Conservation (phyloP, 2,329 filamentous ascomycete genomes). For the Colletotrichum plurivorum region DNA sequence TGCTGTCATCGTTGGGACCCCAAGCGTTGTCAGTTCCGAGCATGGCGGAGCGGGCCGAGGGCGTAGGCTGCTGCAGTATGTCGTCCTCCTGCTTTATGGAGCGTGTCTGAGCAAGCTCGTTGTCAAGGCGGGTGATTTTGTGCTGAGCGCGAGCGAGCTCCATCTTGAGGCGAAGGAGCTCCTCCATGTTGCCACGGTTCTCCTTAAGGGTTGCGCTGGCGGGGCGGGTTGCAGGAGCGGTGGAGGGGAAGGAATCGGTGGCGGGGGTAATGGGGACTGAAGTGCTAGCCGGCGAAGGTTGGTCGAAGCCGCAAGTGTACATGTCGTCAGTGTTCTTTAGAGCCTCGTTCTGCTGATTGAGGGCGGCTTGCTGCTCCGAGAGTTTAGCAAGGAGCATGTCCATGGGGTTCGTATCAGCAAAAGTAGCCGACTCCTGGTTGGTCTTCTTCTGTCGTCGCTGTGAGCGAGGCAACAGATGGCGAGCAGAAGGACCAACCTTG, state of each 20-base stretch:
- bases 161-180: conserved; percentile 77
- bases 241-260: conserved; percentile 65
- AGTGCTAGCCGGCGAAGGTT: conserved; percentile 64
- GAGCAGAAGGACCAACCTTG: conserved; percentile 59
- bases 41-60: conserved; percentile 18
- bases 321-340: conserved; percentile 59
- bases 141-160: conserved; percentile 80
- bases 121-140: conserved; percentile 79
- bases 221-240: conserved; percentile 65
- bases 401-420: conserved; percentile 67
- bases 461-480: conserved; percentile 41
- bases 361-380: conserved; percentile 76
- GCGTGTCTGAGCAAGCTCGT: conserved; percentile 77
- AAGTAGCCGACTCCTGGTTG: conserved; percentile 56
- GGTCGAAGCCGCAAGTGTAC: conserved; percentile 57
- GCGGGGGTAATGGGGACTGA: conserved; percentile 76
- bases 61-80: conserved; percentile 3
- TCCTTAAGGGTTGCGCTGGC: conserved; percentile 66
- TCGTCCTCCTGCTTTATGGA: conserved; percentile 68
- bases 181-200: conserved; percentile 60
- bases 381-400: conserved; percentile 82
- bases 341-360: conserved; percentile 71
- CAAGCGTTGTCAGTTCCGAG: conserved; percentile 61
- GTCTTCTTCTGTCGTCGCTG: conserved; percentile 62
- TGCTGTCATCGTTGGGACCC: conserved; percentile 67